These are phyloP conservation scores for Zygoascus ofunaensis DNA, from an alignment of 805 yeast species.

Conservation along the genomic window DNA sequence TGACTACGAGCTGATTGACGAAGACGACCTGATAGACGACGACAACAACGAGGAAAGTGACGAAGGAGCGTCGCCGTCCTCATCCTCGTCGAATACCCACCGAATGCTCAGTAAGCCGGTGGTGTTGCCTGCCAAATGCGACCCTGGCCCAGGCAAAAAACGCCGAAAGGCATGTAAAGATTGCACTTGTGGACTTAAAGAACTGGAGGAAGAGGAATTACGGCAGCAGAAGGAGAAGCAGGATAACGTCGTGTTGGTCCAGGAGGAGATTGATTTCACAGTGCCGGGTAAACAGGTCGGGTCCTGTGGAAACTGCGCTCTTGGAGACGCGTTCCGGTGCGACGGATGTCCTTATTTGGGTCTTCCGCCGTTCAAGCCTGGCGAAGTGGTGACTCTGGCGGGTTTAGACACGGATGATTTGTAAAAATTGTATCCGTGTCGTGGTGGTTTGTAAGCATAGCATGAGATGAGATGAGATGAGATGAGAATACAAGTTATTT, in stretches of 20 bases:
- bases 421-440: too few species aligned
- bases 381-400: slow-evolving; percentile 74
- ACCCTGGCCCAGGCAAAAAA: slow-evolving; percentile 38
- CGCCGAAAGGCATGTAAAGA: slow-evolving; percentile 95
- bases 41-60: slow-evolving; percentile 29
- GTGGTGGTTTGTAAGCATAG: too few species aligned
- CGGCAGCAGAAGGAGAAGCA: slow-evolving; percentile 40
- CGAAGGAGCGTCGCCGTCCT: background rate
- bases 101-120: slow-evolving; percentile 27
- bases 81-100: background rate
- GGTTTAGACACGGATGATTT: slow-evolving; percentile 60
- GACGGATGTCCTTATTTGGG: slow-evolving; percentile 98
- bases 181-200: slow-evolving; percentile 95
- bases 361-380: slow-evolving; percentile 96
- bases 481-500: too few species aligned
- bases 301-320: slow-evolving; percentile 93
- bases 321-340: slow-evolving; percentile 97
- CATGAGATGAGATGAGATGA: too few species aligned
- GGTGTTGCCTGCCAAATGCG: slow-evolving; percentile 53
- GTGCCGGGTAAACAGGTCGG: slow-evolving; percentile 89
- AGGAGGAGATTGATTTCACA: slow-evolving; percentile 84
- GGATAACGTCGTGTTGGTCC: slow-evolving; percentile 49
- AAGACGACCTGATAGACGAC: slow-evolving; percentile 44
- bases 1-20: slow-evolving; percentile 47
- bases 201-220: slow-evolving; percentile 50